These are phyloP conservation scores for Orbilia quercus DNA, from an alignment of 2,329 filamentous ascomycete species.

Conservation along the genomic window DNA sequence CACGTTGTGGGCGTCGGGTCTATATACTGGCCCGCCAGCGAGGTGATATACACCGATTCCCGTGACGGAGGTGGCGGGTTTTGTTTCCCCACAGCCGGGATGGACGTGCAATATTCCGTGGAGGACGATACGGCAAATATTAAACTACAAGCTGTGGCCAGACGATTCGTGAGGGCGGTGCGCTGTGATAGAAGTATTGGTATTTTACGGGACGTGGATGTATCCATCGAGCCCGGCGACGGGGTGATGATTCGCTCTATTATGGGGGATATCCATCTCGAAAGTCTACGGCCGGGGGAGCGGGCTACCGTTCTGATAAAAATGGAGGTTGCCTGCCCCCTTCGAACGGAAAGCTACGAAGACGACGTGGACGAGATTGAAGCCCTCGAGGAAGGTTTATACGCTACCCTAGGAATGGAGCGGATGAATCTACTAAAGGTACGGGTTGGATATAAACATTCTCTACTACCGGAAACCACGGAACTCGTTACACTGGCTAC, in stretches of 20 bases:
- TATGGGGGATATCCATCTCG: conserved; percentile 22
- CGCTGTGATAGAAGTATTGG: conserved; percentile 24
- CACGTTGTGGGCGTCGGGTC: conserved; percentile 46
- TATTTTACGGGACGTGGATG: conserved; percentile 31
- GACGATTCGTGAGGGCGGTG: conserved; percentile 32
- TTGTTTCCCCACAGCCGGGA: conserved; percentile 32
- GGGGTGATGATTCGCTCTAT: conserved; percentile 6
- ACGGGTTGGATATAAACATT: conserved; percentile 31
- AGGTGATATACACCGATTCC: conserved; percentile 31
- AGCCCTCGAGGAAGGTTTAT: conserved; percentile 34
- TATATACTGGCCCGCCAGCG: conserved; percentile 37
- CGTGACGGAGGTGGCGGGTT: conserved; percentile 35
- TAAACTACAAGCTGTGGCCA: conserved; percentile 14
- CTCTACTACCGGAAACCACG: conserved; percentile 20
- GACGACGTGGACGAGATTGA: conserved; percentile 9
- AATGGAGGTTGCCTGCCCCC: conserved; percentile 23
- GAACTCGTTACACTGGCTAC: conserved; percentile 9
- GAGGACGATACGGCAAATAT: conserved; percentile 9
- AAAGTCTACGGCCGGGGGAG: conserved; percentile 36
- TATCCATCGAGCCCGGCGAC: conserved; percentile 6
- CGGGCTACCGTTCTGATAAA: conserved; percentile 33
- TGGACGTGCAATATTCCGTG: conserved; percentile 22
- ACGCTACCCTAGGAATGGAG: conserved; percentile 38
- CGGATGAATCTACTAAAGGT: conserved; percentile 24
- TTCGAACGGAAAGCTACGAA: neutral